phyloP scores from a whole-genome alignment of 2,329 filamentous ascomycete species.

The Venturia nashicola region DNA sequence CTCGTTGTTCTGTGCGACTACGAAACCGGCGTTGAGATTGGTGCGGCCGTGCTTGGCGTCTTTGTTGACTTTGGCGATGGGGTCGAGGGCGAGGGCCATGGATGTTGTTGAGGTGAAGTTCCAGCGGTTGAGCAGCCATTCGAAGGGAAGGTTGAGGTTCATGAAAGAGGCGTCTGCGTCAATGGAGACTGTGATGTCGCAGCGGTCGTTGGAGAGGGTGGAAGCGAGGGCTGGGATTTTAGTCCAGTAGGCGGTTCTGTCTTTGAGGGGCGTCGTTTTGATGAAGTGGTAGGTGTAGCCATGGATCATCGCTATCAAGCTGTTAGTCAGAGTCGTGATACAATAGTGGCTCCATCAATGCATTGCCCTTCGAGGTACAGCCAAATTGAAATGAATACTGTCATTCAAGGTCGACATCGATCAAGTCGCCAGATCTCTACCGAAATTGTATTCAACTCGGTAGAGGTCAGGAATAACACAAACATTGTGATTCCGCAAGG shows the following conservation, averaged over 20 bases:
- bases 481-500: too few species aligned
- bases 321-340: neutral
- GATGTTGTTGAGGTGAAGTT: slow-evolving; percentile 26
- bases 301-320: slow-evolving; percentile 25
- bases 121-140: slow-evolving; percentile 39
- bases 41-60: slow-evolving; percentile 22
- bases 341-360: too few species aligned
- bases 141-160: slow-evolving; percentile 31
- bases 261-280: slow-evolving; percentile 21
- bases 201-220: slow-evolving; percentile 25
- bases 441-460: too few species aligned
- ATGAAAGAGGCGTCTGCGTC: slow-evolving; percentile 33
- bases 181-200: slow-evolving; percentile 29
- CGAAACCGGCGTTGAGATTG: slow-evolving; percentile 28
- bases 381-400: neutral
- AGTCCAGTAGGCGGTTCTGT: slow-evolving; percentile 27
- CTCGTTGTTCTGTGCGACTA: slow-evolving; percentile 23
- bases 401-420: neutral
- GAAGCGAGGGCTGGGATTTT: slow-evolving; percentile 29
- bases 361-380: neutral
- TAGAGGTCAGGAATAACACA: too few species aligned
- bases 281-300: slow-evolving; percentile 35
- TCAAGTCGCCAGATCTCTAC: neutral
- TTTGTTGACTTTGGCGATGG: slow-evolving; percentile 14
- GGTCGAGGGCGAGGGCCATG: slow-evolving; percentile 30